Evolutionary conservation across 176 grass and related monocot genomes (phyloP).

Genomic region (Puccinellia tenuiflora): DNA sequence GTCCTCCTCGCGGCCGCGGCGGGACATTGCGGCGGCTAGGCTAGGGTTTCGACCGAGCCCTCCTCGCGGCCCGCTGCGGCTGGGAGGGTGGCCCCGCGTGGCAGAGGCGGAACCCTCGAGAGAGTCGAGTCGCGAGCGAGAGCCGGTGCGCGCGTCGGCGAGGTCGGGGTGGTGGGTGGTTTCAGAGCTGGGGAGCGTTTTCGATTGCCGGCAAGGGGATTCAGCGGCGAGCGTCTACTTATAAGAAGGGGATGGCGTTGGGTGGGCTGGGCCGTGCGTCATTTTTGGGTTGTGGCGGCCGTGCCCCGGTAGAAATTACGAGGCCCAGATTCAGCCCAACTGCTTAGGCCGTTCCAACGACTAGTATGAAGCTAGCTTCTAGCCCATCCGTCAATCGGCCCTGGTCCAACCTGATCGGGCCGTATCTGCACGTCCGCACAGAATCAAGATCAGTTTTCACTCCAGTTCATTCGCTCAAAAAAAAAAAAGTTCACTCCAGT

Average conservation of each 20-base stretch:
- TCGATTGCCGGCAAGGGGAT: constrained; percentile 5
- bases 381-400: no score
- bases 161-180: background rate
- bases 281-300: no score
- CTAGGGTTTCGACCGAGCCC: constrained; percentile 25
- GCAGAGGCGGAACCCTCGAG: background rate
- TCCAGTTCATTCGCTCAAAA: no score
- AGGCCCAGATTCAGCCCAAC: no score
- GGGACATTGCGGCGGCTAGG: constrained; percentile 38
- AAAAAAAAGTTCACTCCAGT: no score
- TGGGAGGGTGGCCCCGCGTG: background rate
- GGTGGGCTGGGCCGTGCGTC: background rate
- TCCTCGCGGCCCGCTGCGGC: background rate
- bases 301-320: no score
- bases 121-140: background rate
- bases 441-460: no score
- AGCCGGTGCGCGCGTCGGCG: background rate
- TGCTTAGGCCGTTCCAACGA: no score
- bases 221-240: background rate
- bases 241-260: background rate
- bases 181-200: background rate
- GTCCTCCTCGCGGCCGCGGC: constrained; percentile 29
- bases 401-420: no score
- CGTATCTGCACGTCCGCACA: no score
- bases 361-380: no score